Base-by-base conservation (phyloP, 768 basidiomycete species). In the Calocybe cyanea region DNA sequence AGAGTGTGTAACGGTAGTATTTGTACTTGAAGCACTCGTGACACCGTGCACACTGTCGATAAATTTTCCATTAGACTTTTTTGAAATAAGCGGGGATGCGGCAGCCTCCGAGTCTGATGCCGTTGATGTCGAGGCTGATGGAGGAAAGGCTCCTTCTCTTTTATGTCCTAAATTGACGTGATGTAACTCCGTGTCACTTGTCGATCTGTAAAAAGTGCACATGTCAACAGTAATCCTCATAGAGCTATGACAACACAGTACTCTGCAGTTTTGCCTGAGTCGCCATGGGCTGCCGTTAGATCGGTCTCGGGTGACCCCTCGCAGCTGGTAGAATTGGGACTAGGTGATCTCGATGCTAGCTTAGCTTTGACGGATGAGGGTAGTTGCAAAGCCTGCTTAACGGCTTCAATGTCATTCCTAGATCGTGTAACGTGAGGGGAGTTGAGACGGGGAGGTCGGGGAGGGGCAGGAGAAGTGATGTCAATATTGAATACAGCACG, bases 111-210 rank as follows among this genome's bases (percentile, higher is more conserved):
- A 40, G 25, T 46, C 44, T 36, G 51, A 48, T 6, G 46, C 18
- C 39, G 50, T 49, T 36, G 39, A 35, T 19, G 54, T 47, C 25
- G 59, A 57, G 34, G 60, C 59, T 17, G 59, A 78, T 0, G 77
- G 78, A 40, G 78, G 67, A 56, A 83, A 84, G 5, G 85, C 87
- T 43, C 81, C 84, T 69, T 89, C 85, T 33, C 86, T 66, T 53
- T 70, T 58, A 57, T 76, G 75, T 31, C 58, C 50, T 18, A 69
- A 58, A 53, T 62, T 64, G 37, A 47, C 52, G 10, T 57, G 46
- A 15, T 43, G 49, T 20, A 60, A 23, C 31, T 50, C 48, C 4
- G 56, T 43, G 18, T 33, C 43, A 30, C 31, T 36, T 23, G 38
- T 40, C 32, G 43, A 53, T 43, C 47, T 54, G 46, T 25, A 38